Percentiles rank a stretch among this genome's conserved stretches.
Conservation (phyloP, 2,329 filamentous ascomycete species). For the Botrytis fabae region DNA sequence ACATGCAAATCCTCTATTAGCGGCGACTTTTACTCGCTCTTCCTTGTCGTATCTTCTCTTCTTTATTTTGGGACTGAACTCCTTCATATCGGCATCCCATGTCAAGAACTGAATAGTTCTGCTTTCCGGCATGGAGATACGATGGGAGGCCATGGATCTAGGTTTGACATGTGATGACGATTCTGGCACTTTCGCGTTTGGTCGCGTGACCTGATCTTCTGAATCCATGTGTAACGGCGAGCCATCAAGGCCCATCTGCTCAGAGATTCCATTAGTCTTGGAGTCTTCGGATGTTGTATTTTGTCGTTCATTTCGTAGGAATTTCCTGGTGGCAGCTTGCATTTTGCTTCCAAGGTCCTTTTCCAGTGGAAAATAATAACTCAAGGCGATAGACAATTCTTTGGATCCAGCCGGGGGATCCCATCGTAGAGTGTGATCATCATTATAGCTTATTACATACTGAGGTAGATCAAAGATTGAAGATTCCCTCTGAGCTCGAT, state of each 20-base stretch:
- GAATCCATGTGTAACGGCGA: slow-evolving; percentile 7
- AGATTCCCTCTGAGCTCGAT: slow-evolving; percentile 21
- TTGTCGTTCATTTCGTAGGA: slow-evolving; percentile 22
- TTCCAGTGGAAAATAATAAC: slow-evolving; percentile 30
- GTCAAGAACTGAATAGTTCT: slow-evolving; percentile 19
- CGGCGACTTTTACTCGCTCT: slow-evolving; percentile 28
- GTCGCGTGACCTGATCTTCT: slow-evolving; percentile 16
- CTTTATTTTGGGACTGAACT: slow-evolving; percentile 23
- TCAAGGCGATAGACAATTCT: slow-evolving; percentile 30
- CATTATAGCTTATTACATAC: slow-evolving; percentile 26
- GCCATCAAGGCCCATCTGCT: slow-evolving; percentile 1
- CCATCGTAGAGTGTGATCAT: slow-evolving; percentile 29
- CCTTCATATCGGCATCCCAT: slow-evolving; percentile 27
- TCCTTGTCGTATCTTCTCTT: slow-evolving; percentile 27
- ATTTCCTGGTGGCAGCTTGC: slow-evolving; percentile 27
- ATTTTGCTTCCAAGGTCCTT: slow-evolving; percentile 28
- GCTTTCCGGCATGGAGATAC: slow-evolving; percentile 17
- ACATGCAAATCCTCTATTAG: slow-evolving; percentile 31
- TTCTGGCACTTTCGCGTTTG: slow-evolving; percentile 2
- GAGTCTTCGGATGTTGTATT: background rate
- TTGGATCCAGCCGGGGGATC: slow-evolving; percentile 26
- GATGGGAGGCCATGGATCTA: slow-evolving; percentile 7
- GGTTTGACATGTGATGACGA: slow-evolving; percentile 15
- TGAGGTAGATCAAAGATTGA: slow-evolving; percentile 24
- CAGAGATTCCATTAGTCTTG: background rate